These are phyloP conservation scores for Kokia cookei DNA, from an alignment of 441 rosid species.

Conservation along the genomic window DNA sequence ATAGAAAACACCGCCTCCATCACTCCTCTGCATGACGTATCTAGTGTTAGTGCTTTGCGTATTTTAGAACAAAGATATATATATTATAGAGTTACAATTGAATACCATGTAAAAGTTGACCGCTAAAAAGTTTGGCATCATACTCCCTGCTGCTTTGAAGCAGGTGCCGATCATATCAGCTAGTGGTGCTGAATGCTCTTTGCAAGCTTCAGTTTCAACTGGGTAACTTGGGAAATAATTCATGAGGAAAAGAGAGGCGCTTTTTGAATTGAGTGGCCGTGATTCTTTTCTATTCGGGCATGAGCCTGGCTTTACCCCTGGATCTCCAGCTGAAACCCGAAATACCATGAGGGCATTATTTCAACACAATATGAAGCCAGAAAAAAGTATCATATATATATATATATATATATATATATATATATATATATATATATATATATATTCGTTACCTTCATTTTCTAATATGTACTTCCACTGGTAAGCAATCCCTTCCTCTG, in stretches of 20 bases:
- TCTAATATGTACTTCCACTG: slow-evolving; percentile 89
- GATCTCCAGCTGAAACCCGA: slow-evolving; percentile 85
- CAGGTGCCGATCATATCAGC: slow-evolving; percentile 55
- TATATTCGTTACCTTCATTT: slow-evolving; percentile 51
- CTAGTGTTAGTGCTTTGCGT: slow-evolving; percentile 14
- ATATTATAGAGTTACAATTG: not conserved
- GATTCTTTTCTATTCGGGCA: slow-evolving; percentile 90
- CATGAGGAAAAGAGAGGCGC: slow-evolving; percentile 67
- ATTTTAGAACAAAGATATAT: slow-evolving; percentile 3
- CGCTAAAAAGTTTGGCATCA: slow-evolving; percentile 82
- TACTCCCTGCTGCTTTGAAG: slow-evolving; percentile 66
- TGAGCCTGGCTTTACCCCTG: slow-evolving; percentile 77
- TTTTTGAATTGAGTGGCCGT: slow-evolving; percentile 52
- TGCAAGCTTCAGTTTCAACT: slow-evolving; percentile 75
- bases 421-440: not conserved
- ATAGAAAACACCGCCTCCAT: slow-evolving; percentile 56
- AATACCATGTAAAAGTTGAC: slow-evolving; percentile 94
- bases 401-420: not conserved
- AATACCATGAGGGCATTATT: not conserved
- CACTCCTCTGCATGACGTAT: slow-evolving; percentile 66
- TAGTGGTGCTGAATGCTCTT: slow-evolving; percentile 57
- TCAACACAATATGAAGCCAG: not conserved
- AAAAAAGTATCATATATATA: not conserved
- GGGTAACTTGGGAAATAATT: slow-evolving; percentile 87
- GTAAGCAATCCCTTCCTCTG: slow-evolving; percentile 91